Evolutionary conservation across 495 filamentous ascomycete species (phyloP).

Genomic region (Neurospora tetraspora): DNA sequence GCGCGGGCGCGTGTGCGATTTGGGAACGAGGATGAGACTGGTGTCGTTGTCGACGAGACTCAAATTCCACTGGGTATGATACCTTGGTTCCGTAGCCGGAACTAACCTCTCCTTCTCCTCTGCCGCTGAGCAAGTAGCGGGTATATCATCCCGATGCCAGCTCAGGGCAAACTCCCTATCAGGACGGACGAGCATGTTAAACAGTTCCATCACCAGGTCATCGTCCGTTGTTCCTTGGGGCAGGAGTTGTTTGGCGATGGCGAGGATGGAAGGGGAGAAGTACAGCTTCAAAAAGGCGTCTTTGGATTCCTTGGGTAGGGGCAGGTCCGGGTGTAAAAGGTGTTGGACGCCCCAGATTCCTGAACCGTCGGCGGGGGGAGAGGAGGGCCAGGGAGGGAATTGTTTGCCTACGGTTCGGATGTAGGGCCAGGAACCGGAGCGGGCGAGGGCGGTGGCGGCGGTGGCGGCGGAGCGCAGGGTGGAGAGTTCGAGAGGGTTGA

Average conservation of each 20-base stretch:
- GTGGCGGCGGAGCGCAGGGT: constrained; percentile 44
- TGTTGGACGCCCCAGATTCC: constrained; percentile 86
- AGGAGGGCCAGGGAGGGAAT: constrained; percentile 67
- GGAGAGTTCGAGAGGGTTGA: constrained; percentile 16
- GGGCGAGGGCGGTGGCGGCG: constrained; percentile 45
- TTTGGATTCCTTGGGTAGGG: constrained; percentile 26
- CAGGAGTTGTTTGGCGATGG: constrained; percentile 47
- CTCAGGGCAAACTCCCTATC: constrained; percentile 51
- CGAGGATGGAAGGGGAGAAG: constrained; percentile 51
- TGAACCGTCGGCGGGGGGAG: constrained; percentile 27
- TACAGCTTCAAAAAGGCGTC: constrained; percentile 50
- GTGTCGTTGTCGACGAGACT: constrained; percentile 54
- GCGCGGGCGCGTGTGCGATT: constrained; percentile 54
- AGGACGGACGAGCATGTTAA: constrained; percentile 67
- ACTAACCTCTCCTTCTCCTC: constrained; percentile 42
- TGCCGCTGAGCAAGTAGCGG: constrained; percentile 40
- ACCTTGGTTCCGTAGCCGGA: constrained; percentile 23
- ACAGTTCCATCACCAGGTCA: constrained; percentile 65
- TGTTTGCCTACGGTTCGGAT: constrained; percentile 77
- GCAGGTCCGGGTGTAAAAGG: constrained; percentile 60
- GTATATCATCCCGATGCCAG: constrained; percentile 75
- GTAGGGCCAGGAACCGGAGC: constrained; percentile 59
- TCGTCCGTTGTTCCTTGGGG: constrained; percentile 4
- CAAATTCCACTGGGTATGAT: constrained; percentile 72
- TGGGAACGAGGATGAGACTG: constrained; percentile 56